Conservation (phyloP, 257 asterid species). For the Echium plantagineum region DNA sequence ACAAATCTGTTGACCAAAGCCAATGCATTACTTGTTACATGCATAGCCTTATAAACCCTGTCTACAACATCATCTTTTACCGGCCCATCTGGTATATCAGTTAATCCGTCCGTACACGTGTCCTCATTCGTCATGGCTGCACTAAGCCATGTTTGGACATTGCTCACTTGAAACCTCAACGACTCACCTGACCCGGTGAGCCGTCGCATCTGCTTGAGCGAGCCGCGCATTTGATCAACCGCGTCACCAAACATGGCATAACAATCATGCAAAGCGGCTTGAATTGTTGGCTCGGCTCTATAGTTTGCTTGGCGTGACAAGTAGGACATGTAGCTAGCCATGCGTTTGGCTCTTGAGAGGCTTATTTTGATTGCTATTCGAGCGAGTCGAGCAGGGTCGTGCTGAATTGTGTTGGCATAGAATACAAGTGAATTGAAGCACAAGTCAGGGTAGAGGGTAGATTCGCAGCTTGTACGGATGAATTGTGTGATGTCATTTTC, state of each 20-base stretch:
- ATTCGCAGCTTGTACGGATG: slow-evolving; percentile 54
- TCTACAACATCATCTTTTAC: slow-evolving; percentile 36
- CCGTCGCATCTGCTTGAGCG: slow-evolving; percentile 59
- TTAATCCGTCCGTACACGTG: slow-evolving; percentile 80
- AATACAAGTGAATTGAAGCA: slow-evolving; percentile 57
- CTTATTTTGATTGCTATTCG: slow-evolving; percentile 49
- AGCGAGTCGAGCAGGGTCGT: slow-evolving; percentile 55
- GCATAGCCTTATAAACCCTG: slow-evolving; percentile 37
- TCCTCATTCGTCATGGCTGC: slow-evolving; percentile 89
- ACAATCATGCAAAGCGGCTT: slow-evolving; percentile 59
- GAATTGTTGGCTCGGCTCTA: slow-evolving; percentile 40
- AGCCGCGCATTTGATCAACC: slow-evolving; percentile 55
- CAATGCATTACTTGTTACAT: slow-evolving; percentile 75
- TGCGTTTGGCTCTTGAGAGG: slow-evolving; percentile 34
- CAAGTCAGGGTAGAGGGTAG: slow-evolving; percentile 47
- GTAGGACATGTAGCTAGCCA: slow-evolving; percentile 38
- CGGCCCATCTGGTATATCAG: slow-evolving; percentile 31
- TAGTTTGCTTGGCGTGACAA: slow-evolving; percentile 36
- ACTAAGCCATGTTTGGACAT: slow-evolving; percentile 98
- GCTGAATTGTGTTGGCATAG: slow-evolving; percentile 39
- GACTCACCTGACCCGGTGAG: slow-evolving; percentile 38
- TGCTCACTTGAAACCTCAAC: slow-evolving; percentile 62
- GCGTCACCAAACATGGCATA: slow-evolving; percentile 46
- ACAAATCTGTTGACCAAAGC: slow-evolving; percentile 60
- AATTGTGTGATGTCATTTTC: slow-evolving; percentile 28